Conservation (phyloP, 1,139 yeast species). For the Blastobotrys illinoisensis region DNA sequence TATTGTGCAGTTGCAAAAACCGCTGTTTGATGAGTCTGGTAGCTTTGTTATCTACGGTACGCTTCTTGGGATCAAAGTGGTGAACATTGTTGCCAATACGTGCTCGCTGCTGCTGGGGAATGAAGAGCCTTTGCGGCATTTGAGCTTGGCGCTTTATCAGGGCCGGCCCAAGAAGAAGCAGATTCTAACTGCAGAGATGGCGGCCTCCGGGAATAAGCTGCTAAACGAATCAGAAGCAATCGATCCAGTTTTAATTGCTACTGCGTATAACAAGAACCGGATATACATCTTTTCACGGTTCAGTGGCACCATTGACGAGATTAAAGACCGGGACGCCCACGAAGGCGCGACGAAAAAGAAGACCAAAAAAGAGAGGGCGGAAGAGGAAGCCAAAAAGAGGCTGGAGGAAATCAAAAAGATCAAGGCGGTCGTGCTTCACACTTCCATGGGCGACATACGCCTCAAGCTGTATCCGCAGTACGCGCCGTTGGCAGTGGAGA, state of each 20-base stretch:
- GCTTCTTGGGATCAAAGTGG: conserved; percentile 35
- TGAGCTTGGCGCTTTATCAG: conserved; percentile 31
- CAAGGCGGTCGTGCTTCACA: conserved; percentile 34
- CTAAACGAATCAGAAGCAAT: conserved; percentile 32
- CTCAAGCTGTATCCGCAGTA: conserved; percentile 35
- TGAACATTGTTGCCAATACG: conserved; percentile 32
- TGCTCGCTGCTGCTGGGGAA: conserved; percentile 33
- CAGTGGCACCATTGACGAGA: conserved; percentile 17
- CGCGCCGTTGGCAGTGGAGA: conserved; percentile 43
- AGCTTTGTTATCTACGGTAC: conserved; percentile 35
- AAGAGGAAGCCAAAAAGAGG: neutral
- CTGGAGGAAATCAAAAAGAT: neutral
- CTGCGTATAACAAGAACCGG: conserved; percentile 31
- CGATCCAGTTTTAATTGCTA: conserved; percentile 37
- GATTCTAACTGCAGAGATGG: conserved; percentile 34
- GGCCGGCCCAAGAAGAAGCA: conserved; percentile 21
- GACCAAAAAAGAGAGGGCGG: neutral
- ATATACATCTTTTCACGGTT: conserved; percentile 35
- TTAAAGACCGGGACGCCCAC: conserved; percentile 23
- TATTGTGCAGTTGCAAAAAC: conserved; percentile 8
- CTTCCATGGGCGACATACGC: conserved; percentile 44
- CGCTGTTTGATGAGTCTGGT: conserved; percentile 37
- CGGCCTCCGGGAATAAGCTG: conserved; percentile 38
- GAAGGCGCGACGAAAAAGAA: neutral
- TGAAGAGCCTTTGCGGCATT: conserved; percentile 30